Evolutionary conservation across 371 early-diverging fungal species (phyloP).

Genomic region (Rhizopus stolonifer): DNA sequence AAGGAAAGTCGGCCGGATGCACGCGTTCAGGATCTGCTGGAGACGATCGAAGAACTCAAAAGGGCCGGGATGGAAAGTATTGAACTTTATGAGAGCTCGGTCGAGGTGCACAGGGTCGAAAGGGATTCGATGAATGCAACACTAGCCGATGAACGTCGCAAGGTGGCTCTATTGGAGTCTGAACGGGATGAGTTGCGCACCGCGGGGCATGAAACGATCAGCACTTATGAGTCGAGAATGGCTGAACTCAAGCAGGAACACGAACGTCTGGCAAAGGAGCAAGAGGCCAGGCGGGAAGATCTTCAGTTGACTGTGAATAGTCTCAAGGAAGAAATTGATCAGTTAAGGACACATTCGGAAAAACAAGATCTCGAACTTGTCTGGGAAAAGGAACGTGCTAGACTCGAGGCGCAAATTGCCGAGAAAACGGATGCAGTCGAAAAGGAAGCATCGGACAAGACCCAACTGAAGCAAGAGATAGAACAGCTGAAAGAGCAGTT

Average conservation of each 20-base stretch:
- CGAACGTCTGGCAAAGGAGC: constrained; percentile 16
- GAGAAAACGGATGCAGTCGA: constrained; percentile 39
- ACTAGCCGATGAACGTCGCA: constrained; percentile 44
- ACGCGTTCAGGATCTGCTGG: constrained; percentile 30
- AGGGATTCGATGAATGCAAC: constrained; percentile 48
- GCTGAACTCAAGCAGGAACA: constrained; percentile 39
- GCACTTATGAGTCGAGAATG: constrained; percentile 25
- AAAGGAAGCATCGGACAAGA: constrained; percentile 32
- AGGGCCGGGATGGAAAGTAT: constrained; percentile 55
- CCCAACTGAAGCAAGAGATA: constrained; percentile 32
- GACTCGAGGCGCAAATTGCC: constrained; percentile 51
- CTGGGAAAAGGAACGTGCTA: constrained; percentile 62
- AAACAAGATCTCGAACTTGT: constrained; percentile 47
- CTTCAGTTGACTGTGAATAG: constrained; percentile 44
- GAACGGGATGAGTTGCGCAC: constrained; percentile 27
- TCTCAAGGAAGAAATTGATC: constrained; percentile 44
- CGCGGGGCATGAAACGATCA: constrained; percentile 24
- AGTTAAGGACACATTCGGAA: constrained; percentile 42
- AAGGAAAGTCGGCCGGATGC: constrained; percentile 34
- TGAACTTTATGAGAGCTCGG: constrained; percentile 53
- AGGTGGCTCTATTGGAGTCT: constrained; percentile 15
- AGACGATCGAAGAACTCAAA: constrained; percentile 47
- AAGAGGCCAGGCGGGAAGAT: constrained; percentile 21
- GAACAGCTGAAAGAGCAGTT: constrained; percentile 35
- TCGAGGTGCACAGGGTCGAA: constrained; percentile 47